Conservation (phyloP, 148 eudicot species). For the Nepenthes mirabilis region DNA sequence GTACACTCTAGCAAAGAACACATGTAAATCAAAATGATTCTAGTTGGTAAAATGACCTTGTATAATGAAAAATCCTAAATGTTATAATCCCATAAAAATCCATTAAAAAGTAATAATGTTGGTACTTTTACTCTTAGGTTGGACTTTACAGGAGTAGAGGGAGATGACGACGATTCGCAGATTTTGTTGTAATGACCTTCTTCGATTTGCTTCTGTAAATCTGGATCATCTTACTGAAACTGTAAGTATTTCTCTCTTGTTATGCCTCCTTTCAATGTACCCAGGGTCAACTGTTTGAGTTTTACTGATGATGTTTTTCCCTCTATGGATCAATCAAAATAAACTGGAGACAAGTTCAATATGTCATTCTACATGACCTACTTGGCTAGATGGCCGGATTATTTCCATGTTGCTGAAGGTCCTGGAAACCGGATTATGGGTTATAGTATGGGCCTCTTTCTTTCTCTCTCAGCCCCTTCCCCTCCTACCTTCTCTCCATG, state of each 20-base stretch:
- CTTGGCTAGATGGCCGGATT: slow-evolving; percentile 94
- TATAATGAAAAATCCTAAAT: too few relatives aligned
- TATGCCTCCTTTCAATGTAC: not conserved
- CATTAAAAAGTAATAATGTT: too few relatives aligned
- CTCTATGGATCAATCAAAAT: slow-evolving; percentile 1
- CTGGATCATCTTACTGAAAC: slow-evolving; percentile 97
- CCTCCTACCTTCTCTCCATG: not conserved
- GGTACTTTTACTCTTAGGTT: too few relatives aligned
- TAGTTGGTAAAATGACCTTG: too few relatives aligned
- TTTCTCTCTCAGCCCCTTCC: not conserved
- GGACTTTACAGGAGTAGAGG: too few relatives aligned
- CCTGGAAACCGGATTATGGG: slow-evolving; percentile 88
- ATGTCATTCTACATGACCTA: slow-evolving; percentile 99
- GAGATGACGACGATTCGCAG: slow-evolving; percentile 77
- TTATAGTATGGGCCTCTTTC: slow-evolving; percentile 43
- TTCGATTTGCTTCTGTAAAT: slow-evolving; percentile 77
- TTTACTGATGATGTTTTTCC: slow-evolving; percentile 1
- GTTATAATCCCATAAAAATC: too few relatives aligned
- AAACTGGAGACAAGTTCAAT: slow-evolving; percentile 52
- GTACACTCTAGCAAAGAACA: too few relatives aligned
- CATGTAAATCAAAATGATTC: too few relatives aligned
- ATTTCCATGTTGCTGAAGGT: slow-evolving; percentile 90
- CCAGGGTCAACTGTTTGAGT: not conserved
- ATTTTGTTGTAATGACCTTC: slow-evolving; percentile 87
- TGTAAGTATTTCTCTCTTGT: slow-evolving; percentile 19